Conservation (phyloP, 768 basidiomycete genomes). For the Termitomyces sp. region DNA sequence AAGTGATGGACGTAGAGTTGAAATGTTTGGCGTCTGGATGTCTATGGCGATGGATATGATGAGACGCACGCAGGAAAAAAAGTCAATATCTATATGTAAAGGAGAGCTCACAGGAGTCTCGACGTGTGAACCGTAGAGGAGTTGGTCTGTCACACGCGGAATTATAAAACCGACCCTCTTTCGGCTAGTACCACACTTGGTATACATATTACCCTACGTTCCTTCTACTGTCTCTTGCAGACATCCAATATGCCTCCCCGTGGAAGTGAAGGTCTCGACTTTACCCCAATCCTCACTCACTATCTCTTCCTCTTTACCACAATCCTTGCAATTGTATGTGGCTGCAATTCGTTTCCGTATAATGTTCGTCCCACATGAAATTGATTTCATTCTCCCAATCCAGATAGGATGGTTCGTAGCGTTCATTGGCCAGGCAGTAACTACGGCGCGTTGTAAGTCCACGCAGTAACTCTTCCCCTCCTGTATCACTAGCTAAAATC, state of each 20-base stretch:
- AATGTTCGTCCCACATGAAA: conserved; percentile 5
- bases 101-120: neutral
- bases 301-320: conserved; percentile 90
- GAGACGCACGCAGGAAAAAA: too few species aligned
- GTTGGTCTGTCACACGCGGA: conserved; percentile 10
- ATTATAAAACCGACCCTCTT: conserved; percentile 1
- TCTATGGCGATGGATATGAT: too few species aligned
- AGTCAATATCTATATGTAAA: too few species aligned
- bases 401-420: conserved; percentile 74
- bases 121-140: neutral
- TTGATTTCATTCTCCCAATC: conserved; percentile 30
- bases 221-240: conserved; percentile 4
- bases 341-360: conserved; percentile 3
- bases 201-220: neutral
- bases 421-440: conserved; percentile 72
- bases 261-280: conserved; percentile 69
- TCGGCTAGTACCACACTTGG: conserved; percentile 3
- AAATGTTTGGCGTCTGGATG: too few species aligned
- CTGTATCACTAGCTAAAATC: conserved; percentile 10
- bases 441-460: conserved; percentile 48
- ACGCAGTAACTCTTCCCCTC: neutral
- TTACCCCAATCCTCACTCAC: conserved; percentile 88
- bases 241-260: conserved; percentile 44
- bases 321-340: conserved; percentile 71
- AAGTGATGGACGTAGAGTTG: too few species aligned